A percentile compares a stretch with the other conserved stretches of the same genome.
Evolutionary conservation across 352 stramenopile genomes (phyloP).

Genomic region (Pelagophyceae sp.): DNA sequence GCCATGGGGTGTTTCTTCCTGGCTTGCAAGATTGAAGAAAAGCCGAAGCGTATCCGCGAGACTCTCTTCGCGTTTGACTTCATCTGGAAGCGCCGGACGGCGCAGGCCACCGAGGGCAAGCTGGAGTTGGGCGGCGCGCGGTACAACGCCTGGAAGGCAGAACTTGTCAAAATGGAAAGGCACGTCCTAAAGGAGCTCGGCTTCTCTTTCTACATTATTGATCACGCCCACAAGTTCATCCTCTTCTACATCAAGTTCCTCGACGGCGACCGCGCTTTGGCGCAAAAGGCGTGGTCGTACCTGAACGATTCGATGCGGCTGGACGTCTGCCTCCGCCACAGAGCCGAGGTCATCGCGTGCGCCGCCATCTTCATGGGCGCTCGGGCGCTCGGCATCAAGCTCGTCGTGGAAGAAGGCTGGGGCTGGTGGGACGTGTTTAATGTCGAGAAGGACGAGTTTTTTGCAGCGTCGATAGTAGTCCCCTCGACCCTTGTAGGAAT

Average conservation of each 20-base stretch:
- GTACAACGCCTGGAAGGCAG: constrained; percentile 42
- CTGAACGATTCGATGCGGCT: constrained; percentile 74
- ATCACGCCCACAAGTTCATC: constrained; percentile 84
- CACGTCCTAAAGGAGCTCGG: constrained; percentile 80
- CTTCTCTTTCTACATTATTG: constrained; percentile 79
- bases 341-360: constrained; percentile 69
- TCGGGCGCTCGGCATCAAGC: constrained; percentile 27
- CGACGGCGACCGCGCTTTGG: constrained; percentile 54
- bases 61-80: constrained; percentile 73
- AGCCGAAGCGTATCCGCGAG: constrained; percentile 62
- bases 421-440: constrained; percentile 5
- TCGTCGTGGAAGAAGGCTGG: neutral
- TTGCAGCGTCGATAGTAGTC: no score
- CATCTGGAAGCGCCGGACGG: constrained; percentile 62
- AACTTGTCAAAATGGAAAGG: constrained; percentile 70
- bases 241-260: constrained; percentile 80
- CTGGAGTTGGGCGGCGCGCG: neutral
- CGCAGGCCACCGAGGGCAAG: neutral
- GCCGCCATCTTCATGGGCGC: constrained; percentile 73
- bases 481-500: no score
- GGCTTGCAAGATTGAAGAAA: constrained; percentile 75
- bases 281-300: constrained; percentile 72
- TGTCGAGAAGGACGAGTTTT: neutral
- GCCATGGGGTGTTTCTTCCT: constrained; percentile 74
- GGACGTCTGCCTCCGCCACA: constrained; percentile 67